Evolutionary conservation across 2,329 filamentous ascomycete species (phyloP).

Genomic region (Penicillium capsulatum): DNA sequence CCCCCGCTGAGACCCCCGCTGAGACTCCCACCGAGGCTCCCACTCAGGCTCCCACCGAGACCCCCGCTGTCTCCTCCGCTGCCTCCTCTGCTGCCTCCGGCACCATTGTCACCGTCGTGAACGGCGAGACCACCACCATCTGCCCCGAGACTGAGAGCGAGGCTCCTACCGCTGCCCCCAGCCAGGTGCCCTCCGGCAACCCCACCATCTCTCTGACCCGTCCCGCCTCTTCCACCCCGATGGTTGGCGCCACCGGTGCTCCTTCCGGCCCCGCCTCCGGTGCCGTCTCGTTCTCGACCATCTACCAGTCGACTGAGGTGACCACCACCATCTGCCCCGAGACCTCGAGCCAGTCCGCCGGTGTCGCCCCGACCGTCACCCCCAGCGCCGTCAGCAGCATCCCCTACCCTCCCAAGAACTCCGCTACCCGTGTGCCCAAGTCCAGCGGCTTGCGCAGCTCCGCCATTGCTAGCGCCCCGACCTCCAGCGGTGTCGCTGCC

Average conservation of each 20-base stretch:
- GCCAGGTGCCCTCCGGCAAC: constrained; percentile 1
- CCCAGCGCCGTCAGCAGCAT: constrained; percentile 8
- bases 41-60: no score
- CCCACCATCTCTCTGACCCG: constrained; percentile 8
- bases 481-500: constrained; percentile 3
- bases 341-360: not conserved
- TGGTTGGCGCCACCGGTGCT: constrained; percentile 4
- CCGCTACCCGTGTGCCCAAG: constrained; percentile 4
- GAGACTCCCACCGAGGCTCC: no score
- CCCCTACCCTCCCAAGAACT: not conserved
- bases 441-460: constrained; percentile 6
- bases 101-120: no score
- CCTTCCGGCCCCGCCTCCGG: constrained; percentile 8
- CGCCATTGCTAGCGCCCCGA: constrained; percentile 1
- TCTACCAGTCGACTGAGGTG: not conserved
- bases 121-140: constrained; percentile 13
- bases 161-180: constrained; percentile 8
- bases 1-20: constrained; percentile 9
- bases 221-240: constrained; percentile 1
- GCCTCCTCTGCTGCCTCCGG: constrained; percentile 8
- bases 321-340: not conserved
- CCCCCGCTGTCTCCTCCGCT: constrained; percentile 3
- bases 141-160: constrained; percentile 18
- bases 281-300: constrained; percentile 11
- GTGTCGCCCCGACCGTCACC: not conserved